These are phyloP conservation scores for Saccharomyces uvarum DNA, from an alignment of 1,139 yeast species.

Conservation along the genomic window DNA sequence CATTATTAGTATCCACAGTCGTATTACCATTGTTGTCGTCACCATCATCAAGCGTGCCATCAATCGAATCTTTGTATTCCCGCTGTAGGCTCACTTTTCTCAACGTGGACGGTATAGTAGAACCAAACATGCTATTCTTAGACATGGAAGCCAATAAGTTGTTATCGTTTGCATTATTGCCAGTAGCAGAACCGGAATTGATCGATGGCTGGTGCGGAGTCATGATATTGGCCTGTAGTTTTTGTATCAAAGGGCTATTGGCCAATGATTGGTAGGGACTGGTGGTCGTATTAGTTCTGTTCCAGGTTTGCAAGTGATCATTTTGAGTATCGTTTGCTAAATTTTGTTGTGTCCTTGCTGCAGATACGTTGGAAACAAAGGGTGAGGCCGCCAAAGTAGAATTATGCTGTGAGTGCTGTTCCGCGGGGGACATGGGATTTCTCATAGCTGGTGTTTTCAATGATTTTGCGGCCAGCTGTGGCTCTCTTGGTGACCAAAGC, in stretches of 20 bases:
- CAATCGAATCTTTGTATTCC: slow-evolving; percentile 15
- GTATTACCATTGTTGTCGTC: slow-evolving; percentile 38
- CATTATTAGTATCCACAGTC: slow-evolving; percentile 17
- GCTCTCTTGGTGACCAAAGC: not conserved
- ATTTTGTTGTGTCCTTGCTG: slow-evolving; percentile 2
- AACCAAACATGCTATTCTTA: slow-evolving; percentile 25
- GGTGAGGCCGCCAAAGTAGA: slow-evolving; percentile 62
- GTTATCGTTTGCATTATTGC: slow-evolving; percentile 10
- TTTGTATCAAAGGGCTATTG: slow-evolving; percentile 28
- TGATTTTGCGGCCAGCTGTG: not conserved
- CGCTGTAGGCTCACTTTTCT: slow-evolving; percentile 26
- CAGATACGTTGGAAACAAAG: slow-evolving; percentile 38
- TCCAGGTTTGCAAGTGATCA: slow-evolving; percentile 25
- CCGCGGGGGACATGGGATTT: slow-evolving; percentile 17
- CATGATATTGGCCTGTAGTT: slow-evolving; percentile 14
- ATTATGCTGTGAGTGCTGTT: slow-evolving; percentile 42
- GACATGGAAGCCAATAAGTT: slow-evolving; percentile 24
- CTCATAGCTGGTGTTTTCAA: slow-evolving; percentile 7
- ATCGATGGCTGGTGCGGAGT: slow-evolving; percentile 24
- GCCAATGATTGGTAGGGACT: slow-evolving; percentile 20
- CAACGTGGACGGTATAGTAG: slow-evolving; percentile 27
- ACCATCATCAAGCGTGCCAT: slow-evolving; percentile 6
- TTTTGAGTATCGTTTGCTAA: slow-evolving; percentile 1
- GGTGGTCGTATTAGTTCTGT: slow-evolving; percentile 5
- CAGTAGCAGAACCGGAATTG: slow-evolving; percentile 6